Conservation (phyloP, 148 eudicot genomes). For the Spergularia bocconei region DNA sequence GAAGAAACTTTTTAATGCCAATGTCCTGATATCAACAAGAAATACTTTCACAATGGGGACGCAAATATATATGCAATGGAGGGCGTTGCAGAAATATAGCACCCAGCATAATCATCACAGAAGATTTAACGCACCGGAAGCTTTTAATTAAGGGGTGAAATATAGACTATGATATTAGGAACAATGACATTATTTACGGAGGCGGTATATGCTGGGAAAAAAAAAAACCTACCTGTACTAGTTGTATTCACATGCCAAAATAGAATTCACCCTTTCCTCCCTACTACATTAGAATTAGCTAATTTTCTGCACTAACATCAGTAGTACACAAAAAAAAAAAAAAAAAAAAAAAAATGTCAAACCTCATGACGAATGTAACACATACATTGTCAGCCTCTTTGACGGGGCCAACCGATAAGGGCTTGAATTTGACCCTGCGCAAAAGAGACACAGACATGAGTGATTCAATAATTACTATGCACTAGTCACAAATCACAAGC, state of each 20-base stretch:
- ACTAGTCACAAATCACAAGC: neutral
- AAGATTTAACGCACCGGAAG: no score
- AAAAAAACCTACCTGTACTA: slow-evolving; percentile 25
- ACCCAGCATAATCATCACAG: no score
- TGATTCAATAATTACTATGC: neutral
- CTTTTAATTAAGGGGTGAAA: neutral
- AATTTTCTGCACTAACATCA: slow-evolving; percentile 19
- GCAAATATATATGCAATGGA: no score
- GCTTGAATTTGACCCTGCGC: slow-evolving; percentile 30
- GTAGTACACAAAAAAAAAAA: slow-evolving; percentile 27
- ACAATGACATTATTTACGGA: slow-evolving; percentile 21
- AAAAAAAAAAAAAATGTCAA: slow-evolving; percentile 22
- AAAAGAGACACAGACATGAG: slow-evolving; percentile 12
- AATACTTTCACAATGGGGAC: no score
- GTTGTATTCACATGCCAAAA: slow-evolving; percentile 25
- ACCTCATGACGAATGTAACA: slow-evolving; percentile 23
- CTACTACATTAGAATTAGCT: slow-evolving; percentile 8
- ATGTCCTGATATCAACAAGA: no score
- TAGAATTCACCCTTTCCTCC: neutral
- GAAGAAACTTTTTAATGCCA: no score
- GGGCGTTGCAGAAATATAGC: no score
- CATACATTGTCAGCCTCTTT: slow-evolving; percentile 19
- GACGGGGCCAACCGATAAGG: slow-evolving; percentile 2
- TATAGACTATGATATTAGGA: neutral
- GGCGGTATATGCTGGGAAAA: slow-evolving; percentile 9